Evolutionary conservation across 2,329 filamentous ascomycete species (phyloP), one percentile per base, ranked within the genome.

Genomic region (Geoglossum cookeanum): DNA sequence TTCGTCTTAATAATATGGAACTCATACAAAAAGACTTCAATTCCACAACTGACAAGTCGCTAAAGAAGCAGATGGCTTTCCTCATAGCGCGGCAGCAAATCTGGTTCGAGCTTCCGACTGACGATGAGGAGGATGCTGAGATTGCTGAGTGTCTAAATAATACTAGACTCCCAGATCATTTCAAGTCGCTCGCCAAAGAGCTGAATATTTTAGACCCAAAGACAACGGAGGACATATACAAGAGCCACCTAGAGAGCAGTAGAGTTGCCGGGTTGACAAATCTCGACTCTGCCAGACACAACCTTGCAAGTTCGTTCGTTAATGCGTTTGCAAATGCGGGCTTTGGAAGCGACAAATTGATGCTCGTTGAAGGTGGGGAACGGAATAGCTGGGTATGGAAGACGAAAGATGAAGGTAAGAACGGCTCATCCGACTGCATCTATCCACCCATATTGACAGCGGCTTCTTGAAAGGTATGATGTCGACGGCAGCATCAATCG

Each of bases 301-400:
- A 98, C 66, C 78, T 98, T 60, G 90, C 92, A 3, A 92, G 91
- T 57, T 89, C 85, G 3, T 97, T 98, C 63, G 94, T 98, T 62
- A 98, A 98, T 66, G 87, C 86, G 0, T 97, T 98, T 65, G 89
- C 92, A 61, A 98, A 98, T 64, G 90, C 92, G 56, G 92, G 92
- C 35, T 98, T 89, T 64, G 87, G 89, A 48, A 86, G 90, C 58
- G 92, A 98, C 70, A 97, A 96, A 76, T 85, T 98, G 80, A 96
- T 98, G 91, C 75, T 97, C 58, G 84, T 88, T 47, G 85, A 92
- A 22, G 84, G 87, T 37, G 71, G 69, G 59, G 84, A 89, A 61
- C 94, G 94, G 74, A 83, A 85, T 64, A 87, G 85, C 61, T 98
- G 92, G 91, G 87, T 98, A 3, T 98, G 89, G 88, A 98, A 97